Percentiles rank a stretch among this genome's conserved stretches.
These are phyloP conservation scores for Tephrocybe sp. DNA, from an alignment of 768 basidiomycete genomes.

Conservation along the genomic window DNA sequence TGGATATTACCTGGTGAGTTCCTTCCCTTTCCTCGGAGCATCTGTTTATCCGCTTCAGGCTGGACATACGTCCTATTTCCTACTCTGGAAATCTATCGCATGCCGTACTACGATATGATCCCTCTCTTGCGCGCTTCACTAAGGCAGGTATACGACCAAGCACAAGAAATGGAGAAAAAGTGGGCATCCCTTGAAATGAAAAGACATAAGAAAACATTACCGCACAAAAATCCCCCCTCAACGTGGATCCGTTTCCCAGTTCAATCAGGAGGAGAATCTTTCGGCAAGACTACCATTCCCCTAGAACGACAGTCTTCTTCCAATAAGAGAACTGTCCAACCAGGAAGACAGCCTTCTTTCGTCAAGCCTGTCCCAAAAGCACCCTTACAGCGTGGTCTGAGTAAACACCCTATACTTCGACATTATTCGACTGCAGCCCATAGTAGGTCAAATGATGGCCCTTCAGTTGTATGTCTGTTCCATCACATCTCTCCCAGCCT, in stretches of 20 bases:
- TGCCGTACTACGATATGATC: constrained; percentile 42
- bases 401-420: no score
- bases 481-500: no score
- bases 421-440: no score
- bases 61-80: constrained; percentile 49
- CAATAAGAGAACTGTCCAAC: no score
- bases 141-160: constrained; percentile 17
- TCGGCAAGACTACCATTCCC: not conserved
- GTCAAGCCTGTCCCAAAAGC: no score
- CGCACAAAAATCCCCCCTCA: not conserved
- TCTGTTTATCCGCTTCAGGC: constrained; percentile 25
- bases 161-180: constrained; percentile 19
- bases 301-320: no score
- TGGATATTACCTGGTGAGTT: constrained; percentile 35
- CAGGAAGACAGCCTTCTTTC: no score
- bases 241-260: not conserved
- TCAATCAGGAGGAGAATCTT: not conserved
- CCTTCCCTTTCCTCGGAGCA: not conserved
- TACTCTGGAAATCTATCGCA: constrained; percentile 36
- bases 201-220: not conserved
- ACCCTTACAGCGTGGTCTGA: no score
- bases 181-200: constrained; percentile 2
- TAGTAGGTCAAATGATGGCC: no score
- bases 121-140: constrained; percentile 31
- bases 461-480: no score